A percentile compares a stretch with the other conserved stretches of the same genome.
Conservation (phyloP, 257 asterid genomes). For the Plantago ovata region DNA sequence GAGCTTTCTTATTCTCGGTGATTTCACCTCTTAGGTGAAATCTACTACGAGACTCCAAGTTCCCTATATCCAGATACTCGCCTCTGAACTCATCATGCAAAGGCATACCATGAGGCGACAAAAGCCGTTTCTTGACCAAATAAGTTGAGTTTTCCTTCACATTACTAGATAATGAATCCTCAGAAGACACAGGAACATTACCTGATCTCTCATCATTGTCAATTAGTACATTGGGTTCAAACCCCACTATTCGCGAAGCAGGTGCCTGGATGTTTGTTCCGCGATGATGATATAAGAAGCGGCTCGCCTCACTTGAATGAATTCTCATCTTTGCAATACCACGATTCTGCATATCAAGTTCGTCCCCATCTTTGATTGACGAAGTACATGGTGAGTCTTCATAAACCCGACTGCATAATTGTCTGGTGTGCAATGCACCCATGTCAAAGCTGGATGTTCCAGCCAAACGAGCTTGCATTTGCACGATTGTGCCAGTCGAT, state of each 20-base stretch:
- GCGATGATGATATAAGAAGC: slow-evolving; percentile 31
- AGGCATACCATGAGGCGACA: slow-evolving; percentile 58
- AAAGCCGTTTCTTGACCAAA: slow-evolving; percentile 53
- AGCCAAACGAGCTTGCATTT: slow-evolving; percentile 37
- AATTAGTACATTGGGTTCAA: slow-evolving; percentile 41
- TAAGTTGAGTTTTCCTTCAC: slow-evolving; percentile 41
- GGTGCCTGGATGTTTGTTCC: slow-evolving; percentile 54
- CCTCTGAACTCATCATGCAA: slow-evolving; percentile 43
- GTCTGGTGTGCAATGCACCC: slow-evolving; percentile 41
- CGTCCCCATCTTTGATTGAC: slow-evolving; percentile 43
- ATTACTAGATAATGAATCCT: slow-evolving; percentile 21
- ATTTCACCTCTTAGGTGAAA: slow-evolving; percentile 23
- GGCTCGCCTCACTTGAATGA: slow-evolving; percentile 38
- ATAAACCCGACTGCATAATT: slow-evolving; percentile 23
- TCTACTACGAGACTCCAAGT: slow-evolving; percentile 22
- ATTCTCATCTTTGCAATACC: slow-evolving; percentile 48
- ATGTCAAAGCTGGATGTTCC: slow-evolving; percentile 48
- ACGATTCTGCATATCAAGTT: slow-evolving; percentile 45
- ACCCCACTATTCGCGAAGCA: slow-evolving; percentile 74
- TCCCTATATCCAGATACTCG: slow-evolving; percentile 44
- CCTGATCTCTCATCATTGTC: slow-evolving; percentile 29
- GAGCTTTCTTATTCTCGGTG: slow-evolving; percentile 67
- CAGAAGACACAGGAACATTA: slow-evolving; percentile 22
- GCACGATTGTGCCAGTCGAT: slow-evolving; percentile 46
- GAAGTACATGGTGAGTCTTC: slow-evolving; percentile 42